Base-by-base conservation (phyloP, 441 rosid genomes). In the Erodium moschatum region DNA sequence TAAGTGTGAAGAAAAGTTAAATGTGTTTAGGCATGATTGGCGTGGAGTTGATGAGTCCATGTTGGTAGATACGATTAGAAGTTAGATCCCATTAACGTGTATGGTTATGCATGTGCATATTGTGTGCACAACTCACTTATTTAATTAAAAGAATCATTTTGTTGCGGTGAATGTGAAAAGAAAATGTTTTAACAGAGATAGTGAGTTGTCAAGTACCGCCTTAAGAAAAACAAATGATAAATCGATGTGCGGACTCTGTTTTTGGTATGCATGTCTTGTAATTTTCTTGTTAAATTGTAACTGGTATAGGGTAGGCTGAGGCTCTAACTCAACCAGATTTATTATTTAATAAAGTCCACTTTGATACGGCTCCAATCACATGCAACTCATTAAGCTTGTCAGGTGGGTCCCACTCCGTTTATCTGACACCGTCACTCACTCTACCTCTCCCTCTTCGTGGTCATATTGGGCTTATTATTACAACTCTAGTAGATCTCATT, bases 331-430 rank as follows among this genome's bases (percentile, higher is more conserved):
- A 24, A 24, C 27, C 2, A 24, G 27, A 24, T 24, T 24, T 24
- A 24, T 24, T 24, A 24, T 24, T 48, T 48, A 48, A 48, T 48
- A 48, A 48, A 48, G 15, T n/a, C 54, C 54, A 48, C n/a, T 48
- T 48, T 48, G 54, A 48, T 48, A 42, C 75, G 79, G 76, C 66
- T 76, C 81, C 82, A 72, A 80, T 78, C 85, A 81, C 84, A 81
- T 81, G 85, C 50, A 58, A 73, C 75, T 76, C 68, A 78, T 67
- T 71, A 67, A 60, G 68, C 48, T 65, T 44, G 73, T 73, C 74
- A 70, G 66, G 65, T 58, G 77, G 83, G 79, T 64, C 83, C 75
- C 73, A 73, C 78, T 38, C 10, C 12, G 56, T 9, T 50, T n/a
- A 50, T 50, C 18, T 50, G 19, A 50, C 56, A 50, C 16, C 13